phyloP scores from a whole-genome alignment of 768 basidiomycete genomes.

The Mycena latifolia region DNA sequence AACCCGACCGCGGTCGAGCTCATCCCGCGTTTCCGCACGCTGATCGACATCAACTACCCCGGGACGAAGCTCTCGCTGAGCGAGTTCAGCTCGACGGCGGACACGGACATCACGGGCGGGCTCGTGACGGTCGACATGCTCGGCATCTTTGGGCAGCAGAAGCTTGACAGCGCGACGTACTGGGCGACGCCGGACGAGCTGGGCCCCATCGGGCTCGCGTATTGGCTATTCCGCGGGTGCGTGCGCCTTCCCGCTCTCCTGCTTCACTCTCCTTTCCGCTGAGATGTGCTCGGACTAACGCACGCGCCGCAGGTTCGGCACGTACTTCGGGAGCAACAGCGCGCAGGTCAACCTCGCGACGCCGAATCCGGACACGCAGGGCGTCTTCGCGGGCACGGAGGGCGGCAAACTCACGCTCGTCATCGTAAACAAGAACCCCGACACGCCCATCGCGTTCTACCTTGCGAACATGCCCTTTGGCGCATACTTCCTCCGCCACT shows the following conservation, averaged over 20 bases:
- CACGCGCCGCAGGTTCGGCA: slow-evolving; percentile 52
- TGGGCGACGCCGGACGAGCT: slow-evolving; percentile 62
- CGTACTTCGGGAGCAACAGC: slow-evolving; percentile 57
- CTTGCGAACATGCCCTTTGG: slow-evolving; percentile 61
- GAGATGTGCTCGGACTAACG: too few species aligned
- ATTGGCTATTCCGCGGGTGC: slow-evolving; percentile 69
- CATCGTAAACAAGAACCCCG: slow-evolving; percentile 65
- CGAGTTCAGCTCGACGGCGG: slow-evolving; percentile 63
- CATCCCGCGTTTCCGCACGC: slow-evolving; percentile 62
- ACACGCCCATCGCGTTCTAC: slow-evolving; percentile 52
- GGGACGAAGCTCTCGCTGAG: slow-evolving; percentile 67
- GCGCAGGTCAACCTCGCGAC: slow-evolving; percentile 59
- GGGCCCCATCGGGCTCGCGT: slow-evolving; percentile 65
- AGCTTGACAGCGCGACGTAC: slow-evolving; percentile 66
- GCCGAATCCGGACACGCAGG: slow-evolving; percentile 54
- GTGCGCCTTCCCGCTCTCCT: slow-evolving; percentile 25
- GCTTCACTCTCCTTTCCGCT: too few species aligned
- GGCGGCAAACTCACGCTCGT: slow-evolving; percentile 56
- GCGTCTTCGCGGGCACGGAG: slow-evolving; percentile 61
- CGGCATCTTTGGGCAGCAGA: slow-evolving; percentile 63
- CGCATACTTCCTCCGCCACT: slow-evolving; percentile 66
- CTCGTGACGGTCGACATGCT: slow-evolving; percentile 64
- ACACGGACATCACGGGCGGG: slow-evolving; percentile 66
- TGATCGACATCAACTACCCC: slow-evolving; percentile 64
- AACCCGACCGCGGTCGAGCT: slow-evolving; percentile 58